These are phyloP conservation scores for Arctostaphylos glauca DNA, from an alignment of 148 eudicot species.

Conservation along the genomic window DNA sequence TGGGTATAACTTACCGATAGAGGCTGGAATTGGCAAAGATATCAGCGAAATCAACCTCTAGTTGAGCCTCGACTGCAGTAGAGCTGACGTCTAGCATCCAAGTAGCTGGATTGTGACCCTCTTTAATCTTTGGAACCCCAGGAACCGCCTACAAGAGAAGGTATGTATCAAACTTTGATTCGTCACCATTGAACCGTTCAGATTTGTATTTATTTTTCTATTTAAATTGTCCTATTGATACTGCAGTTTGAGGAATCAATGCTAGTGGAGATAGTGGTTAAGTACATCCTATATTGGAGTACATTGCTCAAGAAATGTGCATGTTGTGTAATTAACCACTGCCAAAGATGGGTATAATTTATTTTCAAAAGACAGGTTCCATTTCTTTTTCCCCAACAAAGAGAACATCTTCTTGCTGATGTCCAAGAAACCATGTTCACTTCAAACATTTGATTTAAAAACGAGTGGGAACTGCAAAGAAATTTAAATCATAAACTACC, in stretches of 20 bases:
- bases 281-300: not conserved
- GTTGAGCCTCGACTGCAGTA: constrained; percentile 37
- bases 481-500: not conserved
- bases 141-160: constrained; percentile 27
- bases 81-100: constrained; percentile 57
- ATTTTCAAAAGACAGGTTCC: not conserved
- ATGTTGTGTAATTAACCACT: not conserved
- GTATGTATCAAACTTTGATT: not conserved
- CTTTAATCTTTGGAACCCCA: constrained; percentile 41
- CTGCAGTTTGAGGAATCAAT: not conserved
- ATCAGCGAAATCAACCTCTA: constrained; percentile 46
- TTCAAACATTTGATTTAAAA: not conserved
- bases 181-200: not conserved
- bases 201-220: not conserved
- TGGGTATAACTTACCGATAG: constrained; percentile 24
- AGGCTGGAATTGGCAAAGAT: constrained; percentile 37
- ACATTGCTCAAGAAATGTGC: not conserved
- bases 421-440: not conserved
- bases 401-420: not conserved
- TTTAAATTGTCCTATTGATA: not conserved
- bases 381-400: not conserved
- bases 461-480: not conserved
- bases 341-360: not conserved
- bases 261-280: not conserved
- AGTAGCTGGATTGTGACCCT: constrained; percentile 55